Percentiles rank a stretch among this genome's conserved stretches.
phyloP scores from a whole-genome alignment of 2,329 filamentous ascomycete genomes.

The Trichoderma sp. region DNA sequence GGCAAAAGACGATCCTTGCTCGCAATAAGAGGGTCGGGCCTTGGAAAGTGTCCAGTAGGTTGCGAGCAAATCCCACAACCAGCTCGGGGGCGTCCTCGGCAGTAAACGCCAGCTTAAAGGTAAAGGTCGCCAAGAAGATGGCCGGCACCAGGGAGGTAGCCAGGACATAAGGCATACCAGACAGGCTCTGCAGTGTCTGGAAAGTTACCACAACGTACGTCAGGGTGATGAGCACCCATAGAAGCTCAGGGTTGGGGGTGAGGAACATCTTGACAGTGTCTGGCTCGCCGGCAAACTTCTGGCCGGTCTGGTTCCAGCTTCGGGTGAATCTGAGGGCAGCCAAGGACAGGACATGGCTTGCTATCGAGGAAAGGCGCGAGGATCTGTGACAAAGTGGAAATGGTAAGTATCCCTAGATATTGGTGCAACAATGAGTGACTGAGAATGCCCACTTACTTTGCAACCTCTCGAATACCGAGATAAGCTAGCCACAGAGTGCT shows the following conservation, averaged over 20 bases:
- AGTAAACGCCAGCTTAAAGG: slow-evolving; percentile 91
- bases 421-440: too few relatives aligned
- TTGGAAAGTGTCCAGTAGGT: slow-evolving; percentile 46
- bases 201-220: slow-evolving; percentile 66
- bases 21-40: slow-evolving; percentile 51
- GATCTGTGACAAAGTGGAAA: slow-evolving; percentile 30
- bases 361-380: slow-evolving; percentile 35
- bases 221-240: slow-evolving; percentile 73
- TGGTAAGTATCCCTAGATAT: slow-evolving; percentile 24
- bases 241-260: slow-evolving; percentile 60
- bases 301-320: slow-evolving; percentile 95
- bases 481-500: slow-evolving; percentile 69
- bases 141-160: slow-evolving; percentile 47
- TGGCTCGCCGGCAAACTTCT: slow-evolving; percentile 89
- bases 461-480: slow-evolving; percentile 53
- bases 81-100: slow-evolving; percentile 86
- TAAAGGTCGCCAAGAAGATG: slow-evolving; percentile 60
- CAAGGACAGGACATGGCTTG: slow-evolving; percentile 53
- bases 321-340: slow-evolving; percentile 66
- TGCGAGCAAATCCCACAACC: slow-evolving; percentile 52
- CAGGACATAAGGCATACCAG: slow-evolving; percentile 46
- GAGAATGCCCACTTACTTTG: slow-evolving; percentile 37
- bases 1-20: slow-evolving; percentile 54
- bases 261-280: slow-evolving; percentile 80
- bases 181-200: slow-evolving; percentile 48